phyloP scores from a whole-genome alignment of 805 yeast species.

The Hanseniaspora occidentalis region DNA sequence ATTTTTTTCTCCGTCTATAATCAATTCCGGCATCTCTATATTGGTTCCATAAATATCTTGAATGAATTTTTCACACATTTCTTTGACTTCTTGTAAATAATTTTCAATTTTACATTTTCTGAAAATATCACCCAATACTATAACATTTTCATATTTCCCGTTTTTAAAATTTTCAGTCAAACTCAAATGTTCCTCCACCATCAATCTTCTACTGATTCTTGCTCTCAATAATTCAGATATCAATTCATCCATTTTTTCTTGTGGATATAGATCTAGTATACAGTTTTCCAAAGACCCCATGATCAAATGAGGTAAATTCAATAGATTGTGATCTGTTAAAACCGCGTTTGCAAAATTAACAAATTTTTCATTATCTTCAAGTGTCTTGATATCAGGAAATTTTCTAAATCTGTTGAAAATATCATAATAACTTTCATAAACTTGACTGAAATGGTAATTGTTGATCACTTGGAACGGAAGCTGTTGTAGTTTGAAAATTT shows the following conservation, averaged over 20 bases:
- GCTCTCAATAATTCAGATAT: slow-evolving; percentile 72
- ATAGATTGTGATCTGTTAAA: slow-evolving; percentile 62
- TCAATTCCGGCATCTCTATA: slow-evolving; percentile 56
- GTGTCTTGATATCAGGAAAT: slow-evolving; percentile 49
- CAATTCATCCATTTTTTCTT: slow-evolving; percentile 52
- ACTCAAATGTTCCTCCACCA: slow-evolving; percentile 83
- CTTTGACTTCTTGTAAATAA: slow-evolving; percentile 44
- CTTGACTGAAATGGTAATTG: slow-evolving; percentile 75
- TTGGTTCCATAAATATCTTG: slow-evolving; percentile 38
- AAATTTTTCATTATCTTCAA: slow-evolving; percentile 67
- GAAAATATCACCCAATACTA: slow-evolving; percentile 69
- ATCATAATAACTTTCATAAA: slow-evolving; percentile 78
- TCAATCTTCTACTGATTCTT: slow-evolving; percentile 78
- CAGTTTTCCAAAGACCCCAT: slow-evolving; percentile 86
- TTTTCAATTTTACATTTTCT: slow-evolving; percentile 64
- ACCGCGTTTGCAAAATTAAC: slow-evolving; percentile 50
- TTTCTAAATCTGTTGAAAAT: slow-evolving; percentile 79
- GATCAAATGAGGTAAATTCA: slow-evolving; percentile 76
- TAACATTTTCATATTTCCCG: slow-evolving; percentile 30
- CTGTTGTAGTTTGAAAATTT: slow-evolving; percentile 65
- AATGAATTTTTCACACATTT: slow-evolving; percentile 38
- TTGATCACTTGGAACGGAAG: slow-evolving; percentile 76
- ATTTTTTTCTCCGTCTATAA: slow-evolving; percentile 60
- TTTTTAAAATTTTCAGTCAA: slow-evolving; percentile 51
- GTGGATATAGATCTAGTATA: slow-evolving; percentile 44